Conservation (phyloP, 2,329 filamentous ascomycete species). For the Talaromyces sp. region DNA sequence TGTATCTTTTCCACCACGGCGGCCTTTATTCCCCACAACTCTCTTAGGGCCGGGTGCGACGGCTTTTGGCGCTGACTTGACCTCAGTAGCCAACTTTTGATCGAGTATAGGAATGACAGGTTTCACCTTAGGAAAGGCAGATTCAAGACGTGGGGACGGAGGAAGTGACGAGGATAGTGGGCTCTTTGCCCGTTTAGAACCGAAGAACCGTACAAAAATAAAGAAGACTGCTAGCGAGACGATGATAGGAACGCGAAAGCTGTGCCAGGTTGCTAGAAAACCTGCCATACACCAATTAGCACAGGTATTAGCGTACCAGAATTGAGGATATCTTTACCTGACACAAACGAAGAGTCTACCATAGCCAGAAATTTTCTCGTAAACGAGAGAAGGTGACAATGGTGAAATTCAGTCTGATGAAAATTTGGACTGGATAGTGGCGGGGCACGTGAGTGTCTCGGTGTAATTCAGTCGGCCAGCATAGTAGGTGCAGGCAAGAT, state of each 20-base stretch:
- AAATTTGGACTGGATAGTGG: background rate
- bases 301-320: background rate
- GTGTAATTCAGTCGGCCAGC: background rate
- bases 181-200: constrained; percentile 26
- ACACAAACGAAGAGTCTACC: constrained; percentile 3
- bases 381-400: background rate
- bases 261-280: constrained; percentile 46
- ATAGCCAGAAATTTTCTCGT: background rate
- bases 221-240: constrained; percentile 36
- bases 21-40: constrained; percentile 32
- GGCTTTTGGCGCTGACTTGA: constrained; percentile 18
- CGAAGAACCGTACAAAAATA: constrained; percentile 20
- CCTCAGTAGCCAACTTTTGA: background rate
- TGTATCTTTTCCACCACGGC: constrained; percentile 25
- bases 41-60: constrained; percentile 30
- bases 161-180: constrained; percentile 30
- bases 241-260: constrained; percentile 46
- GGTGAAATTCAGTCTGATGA: background rate
- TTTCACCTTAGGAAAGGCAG: background rate
- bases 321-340: background rate
- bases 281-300: constrained; percentile 26
- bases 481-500: background rate
- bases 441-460: background rate
- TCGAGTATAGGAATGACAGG: background rate
- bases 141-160: constrained; percentile 25